Evolutionary conservation across 2,329 filamentous ascomycete genomes (phyloP), one percentile per base, ranked within the genome.

Genomic region (Daldinia eschscholtzii): DNA sequence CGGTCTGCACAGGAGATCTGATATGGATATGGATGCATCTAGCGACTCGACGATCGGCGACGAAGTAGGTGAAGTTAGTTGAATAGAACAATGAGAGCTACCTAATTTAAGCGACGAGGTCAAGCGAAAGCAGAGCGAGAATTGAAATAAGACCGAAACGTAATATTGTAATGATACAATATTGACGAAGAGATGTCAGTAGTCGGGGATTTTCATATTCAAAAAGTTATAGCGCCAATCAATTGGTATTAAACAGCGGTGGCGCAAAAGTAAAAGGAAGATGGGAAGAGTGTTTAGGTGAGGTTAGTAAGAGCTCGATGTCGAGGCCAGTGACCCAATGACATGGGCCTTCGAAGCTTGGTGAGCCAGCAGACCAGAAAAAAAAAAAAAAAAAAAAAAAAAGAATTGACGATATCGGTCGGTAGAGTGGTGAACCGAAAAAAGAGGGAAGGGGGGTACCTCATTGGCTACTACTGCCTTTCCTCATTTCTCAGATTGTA

Each of bases 351-450:
- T 66, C 6, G 41, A 57, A 60, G 52, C 37, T 61, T 46, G 57
- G 41, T 62, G 58, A 70, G 56, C 53, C 61, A 65, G 57, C 67
- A 56, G 64, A 70, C 67, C 48, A 61, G 59, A 63, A 44, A 70
- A 68, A 68, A 37, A 57, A 42, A 57, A 42, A 41, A 10, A 55
- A n/a, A 55, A 55, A 35, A 35, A 55, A 26, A 35, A 64, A 61
- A 67, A 61, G 70, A 73, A 55, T 70, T 74, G 70, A 71, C 71
- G 73, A 73, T 76, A 73, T 73, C 73, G 71, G 75, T 76, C 75
- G 74, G 75, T 70, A 75, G 69, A 73, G 73, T 70, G 62, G 72
- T 70, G 65, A 75, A 67, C 75, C 74, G 74, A 75, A 57, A 70
- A 35, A 70, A 53, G 53, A 30, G 68, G 52, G 41, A 48, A 67